Percentiles rank a stretch among this genome's conserved stretches.
phyloP scores from a whole-genome alignment of 768 basidiomycete species.

The Thelephora ganbajun region DNA sequence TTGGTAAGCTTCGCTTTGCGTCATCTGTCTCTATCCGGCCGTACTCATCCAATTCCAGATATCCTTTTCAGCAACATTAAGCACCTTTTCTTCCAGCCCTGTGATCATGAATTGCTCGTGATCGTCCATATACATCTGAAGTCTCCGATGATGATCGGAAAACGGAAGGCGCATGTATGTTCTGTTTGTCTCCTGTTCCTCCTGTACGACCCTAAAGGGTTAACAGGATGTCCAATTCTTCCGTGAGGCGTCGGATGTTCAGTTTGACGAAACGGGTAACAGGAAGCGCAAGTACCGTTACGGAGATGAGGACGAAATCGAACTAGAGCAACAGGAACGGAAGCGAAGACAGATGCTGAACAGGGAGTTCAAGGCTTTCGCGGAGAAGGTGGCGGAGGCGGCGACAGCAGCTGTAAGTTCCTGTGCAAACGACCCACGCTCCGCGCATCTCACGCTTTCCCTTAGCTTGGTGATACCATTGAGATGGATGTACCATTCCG shows the following conservation, averaged over 20 bases:
- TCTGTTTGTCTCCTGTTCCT: conserved; percentile 1
- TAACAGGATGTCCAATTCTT: conserved; percentile 91
- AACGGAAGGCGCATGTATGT: conserved; percentile 90
- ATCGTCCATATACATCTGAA: conserved; percentile 89
- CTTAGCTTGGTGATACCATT: conserved; percentile 64
- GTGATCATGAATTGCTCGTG: conserved; percentile 89
- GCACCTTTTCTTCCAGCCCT: conserved; percentile 98
- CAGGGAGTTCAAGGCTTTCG: conserved; percentile 88
- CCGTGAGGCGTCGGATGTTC: conserved; percentile 93
- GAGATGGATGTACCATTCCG: conserved; percentile 96
- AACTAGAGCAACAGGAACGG: conserved; percentile 95
- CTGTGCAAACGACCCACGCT: neutral
- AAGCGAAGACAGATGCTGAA: conserved; percentile 81
- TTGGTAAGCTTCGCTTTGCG: conserved; percentile 40
- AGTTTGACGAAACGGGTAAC: conserved; percentile 99
- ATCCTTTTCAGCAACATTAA: conserved; percentile 94
- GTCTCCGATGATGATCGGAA: conserved; percentile 96
- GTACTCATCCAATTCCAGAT: conserved; percentile 32
- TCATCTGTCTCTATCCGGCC: neutral
- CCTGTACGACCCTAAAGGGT: neutral
- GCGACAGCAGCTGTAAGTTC: conserved; percentile 54
- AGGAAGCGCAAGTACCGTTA: conserved; percentile 93
- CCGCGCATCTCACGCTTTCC: conserved; percentile 3
- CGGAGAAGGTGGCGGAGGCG: conserved; percentile 84
- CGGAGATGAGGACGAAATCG: conserved; percentile 97